Conservation (phyloP, 2,329 filamentous ascomycete species). For the Didymella lethalis region DNA sequence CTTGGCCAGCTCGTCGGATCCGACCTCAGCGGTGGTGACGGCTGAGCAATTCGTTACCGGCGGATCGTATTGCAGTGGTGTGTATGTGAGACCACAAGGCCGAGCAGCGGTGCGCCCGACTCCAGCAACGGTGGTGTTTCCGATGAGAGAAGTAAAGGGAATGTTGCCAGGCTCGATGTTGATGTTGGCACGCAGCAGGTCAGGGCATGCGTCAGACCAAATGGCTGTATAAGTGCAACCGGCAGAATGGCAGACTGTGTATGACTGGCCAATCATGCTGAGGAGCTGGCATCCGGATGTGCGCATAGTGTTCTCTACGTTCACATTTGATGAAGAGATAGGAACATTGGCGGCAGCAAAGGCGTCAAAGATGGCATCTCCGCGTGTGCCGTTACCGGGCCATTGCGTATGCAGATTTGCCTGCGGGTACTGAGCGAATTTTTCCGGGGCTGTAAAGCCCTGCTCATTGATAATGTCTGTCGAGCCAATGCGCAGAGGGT, state of each 20-base stretch:
- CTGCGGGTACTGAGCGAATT: conserved; percentile 26
- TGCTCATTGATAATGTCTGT: conserved; percentile 25
- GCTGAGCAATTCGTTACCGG: conserved; percentile 26
- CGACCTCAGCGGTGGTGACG: conserved; percentile 26
- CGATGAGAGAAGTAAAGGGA: conserved; percentile 26
- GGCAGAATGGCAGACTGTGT: conserved; percentile 30
- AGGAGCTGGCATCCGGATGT: conserved; percentile 28
- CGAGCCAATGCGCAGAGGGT: conserved; percentile 24
- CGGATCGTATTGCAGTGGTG: conserved; percentile 27
- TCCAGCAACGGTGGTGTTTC: conserved; percentile 20
- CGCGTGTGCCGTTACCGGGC: conserved; percentile 28
- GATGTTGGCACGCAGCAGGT: conserved; percentile 32
- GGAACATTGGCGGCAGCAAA: conserved; percentile 29
- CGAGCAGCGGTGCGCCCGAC: conserved; percentile 28
- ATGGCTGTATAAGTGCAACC: conserved; percentile 34
- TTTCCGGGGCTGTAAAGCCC: conserved; percentile 27
- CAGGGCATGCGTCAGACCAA: conserved; percentile 34
- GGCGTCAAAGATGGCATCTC: conserved; percentile 32
- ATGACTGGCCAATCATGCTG: conserved; percentile 30
- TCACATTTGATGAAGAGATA: conserved; percentile 26
- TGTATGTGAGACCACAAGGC: conserved; percentile 33
- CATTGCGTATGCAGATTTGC: conserved; percentile 33
- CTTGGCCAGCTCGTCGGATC: conserved; percentile 21
- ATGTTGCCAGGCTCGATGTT: conserved; percentile 34
- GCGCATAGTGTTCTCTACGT: conserved; percentile 32